These are phyloP conservation scores for Adansonia gregorii DNA, from an alignment of 441 rosid genomes.

Conservation along the genomic window DNA sequence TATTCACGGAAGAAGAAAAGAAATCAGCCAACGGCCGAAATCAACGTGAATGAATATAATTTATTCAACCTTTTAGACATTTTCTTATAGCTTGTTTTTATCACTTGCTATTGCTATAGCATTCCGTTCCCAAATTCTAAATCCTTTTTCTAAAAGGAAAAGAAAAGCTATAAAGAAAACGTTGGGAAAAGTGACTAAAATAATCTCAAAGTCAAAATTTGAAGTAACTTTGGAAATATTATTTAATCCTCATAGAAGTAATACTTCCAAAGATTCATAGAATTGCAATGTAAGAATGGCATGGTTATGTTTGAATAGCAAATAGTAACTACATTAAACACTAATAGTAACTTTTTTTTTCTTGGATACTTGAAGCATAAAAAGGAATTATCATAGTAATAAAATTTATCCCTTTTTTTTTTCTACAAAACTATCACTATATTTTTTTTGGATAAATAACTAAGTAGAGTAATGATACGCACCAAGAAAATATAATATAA, in stretches of 20 bases:
- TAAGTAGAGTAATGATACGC: no score
- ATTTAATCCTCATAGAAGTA: no score
- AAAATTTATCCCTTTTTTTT: no score
- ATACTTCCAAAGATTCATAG: not conserved
- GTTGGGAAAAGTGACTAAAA: not conserved
- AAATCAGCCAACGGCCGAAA: conserved; percentile 41
- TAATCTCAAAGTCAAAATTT: not conserved
- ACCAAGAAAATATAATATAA: no score
- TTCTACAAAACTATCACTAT: no score
- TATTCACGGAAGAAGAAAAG: not conserved
- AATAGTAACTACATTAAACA: not conserved
- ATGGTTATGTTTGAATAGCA: not conserved
- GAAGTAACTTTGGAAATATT: no score
- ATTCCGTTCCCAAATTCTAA: not conserved
- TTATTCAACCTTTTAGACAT: not conserved
- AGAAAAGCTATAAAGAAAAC: not conserved
- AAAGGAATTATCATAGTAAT: no score
- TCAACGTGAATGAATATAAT: conserved; percentile 1
- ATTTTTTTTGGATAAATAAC: no score
- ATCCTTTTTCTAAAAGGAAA: not conserved
- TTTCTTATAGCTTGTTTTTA: not conserved
- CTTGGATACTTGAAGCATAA: not conserved
- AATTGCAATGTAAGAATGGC: not conserved
- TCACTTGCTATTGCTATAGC: not conserved
- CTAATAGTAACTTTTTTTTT: no score